A percentile compares a stretch with the other conserved stretches of the same genome.
These are phyloP conservation scores for Phytophthora pini DNA, from an alignment of 352 stramenopile species.

Conservation along the genomic window DNA sequence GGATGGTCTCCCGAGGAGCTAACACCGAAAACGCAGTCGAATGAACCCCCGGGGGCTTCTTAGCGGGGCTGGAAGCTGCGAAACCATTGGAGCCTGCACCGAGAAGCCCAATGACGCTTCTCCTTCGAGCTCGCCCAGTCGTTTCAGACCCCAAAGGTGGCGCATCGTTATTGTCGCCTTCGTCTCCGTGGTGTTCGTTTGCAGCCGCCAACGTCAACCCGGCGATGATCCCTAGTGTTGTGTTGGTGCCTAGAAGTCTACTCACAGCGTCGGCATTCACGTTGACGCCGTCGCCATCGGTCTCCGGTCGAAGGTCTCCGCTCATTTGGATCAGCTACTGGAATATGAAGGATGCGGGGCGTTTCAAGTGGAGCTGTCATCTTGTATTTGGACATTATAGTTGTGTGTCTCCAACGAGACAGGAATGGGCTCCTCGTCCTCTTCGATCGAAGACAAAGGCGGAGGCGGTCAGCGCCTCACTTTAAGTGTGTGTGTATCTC, in stretches of 20 bases:
- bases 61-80: slow-evolving; percentile 37
- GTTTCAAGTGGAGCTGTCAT: slow-evolving; percentile 38
- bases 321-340: slow-evolving; percentile 23
- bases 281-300: slow-evolving; percentile 18
- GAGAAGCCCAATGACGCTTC: slow-evolving; percentile 16
- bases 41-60: slow-evolving; percentile 19
- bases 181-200: slow-evolving; percentile 42
- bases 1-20: slow-evolving; percentile 75
- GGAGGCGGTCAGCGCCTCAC: slow-evolving; percentile 8
- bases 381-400: slow-evolving; percentile 35
- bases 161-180: slow-evolving; percentile 23
- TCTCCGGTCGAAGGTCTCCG: slow-evolving; percentile 30
- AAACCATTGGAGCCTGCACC: slow-evolving; percentile 12
- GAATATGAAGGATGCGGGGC: slow-evolving; percentile 8
- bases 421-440: slow-evolving; percentile 18
- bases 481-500: slow-evolving; percentile 18
- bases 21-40: slow-evolving; percentile 60
- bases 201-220: slow-evolving; percentile 51
- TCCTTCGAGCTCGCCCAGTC: slow-evolving; percentile 13
- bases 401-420: slow-evolving; percentile 9
- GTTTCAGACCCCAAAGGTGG: slow-evolving; percentile 5
- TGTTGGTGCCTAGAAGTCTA: slow-evolving; percentile 47
- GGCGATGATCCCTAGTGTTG: slow-evolving; percentile 64
- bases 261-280: slow-evolving; percentile 29
- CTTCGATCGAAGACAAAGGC: slow-evolving; percentile 42